These are phyloP conservation scores for Phytophthora crassamura DNA, from an alignment of 352 stramenopile species.

Conservation along the genomic window DNA sequence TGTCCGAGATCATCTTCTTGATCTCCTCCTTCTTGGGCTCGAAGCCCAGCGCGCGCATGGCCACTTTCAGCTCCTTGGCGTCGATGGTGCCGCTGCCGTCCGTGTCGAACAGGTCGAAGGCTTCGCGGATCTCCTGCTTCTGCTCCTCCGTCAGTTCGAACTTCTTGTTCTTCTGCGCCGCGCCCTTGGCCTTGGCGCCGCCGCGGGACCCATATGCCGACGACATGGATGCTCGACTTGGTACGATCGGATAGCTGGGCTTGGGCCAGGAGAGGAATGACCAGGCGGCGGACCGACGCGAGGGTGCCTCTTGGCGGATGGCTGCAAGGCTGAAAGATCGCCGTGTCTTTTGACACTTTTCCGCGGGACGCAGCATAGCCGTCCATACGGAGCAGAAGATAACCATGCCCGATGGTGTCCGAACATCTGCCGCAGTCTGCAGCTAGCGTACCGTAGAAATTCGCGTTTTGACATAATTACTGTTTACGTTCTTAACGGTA, in stretches of 20 bases:
- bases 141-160: conserved; percentile 94
- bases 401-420: conserved; percentile 1
- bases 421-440: conserved; percentile 8
- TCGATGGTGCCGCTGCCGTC: conserved; percentile 95
- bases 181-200: conserved; percentile 71
- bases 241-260: background rate
- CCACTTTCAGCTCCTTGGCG: conserved; percentile 95
- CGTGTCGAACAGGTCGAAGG: conserved; percentile 98
- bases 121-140: conserved; percentile 95
- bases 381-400: conserved; percentile 14
- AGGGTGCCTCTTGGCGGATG: conserved; percentile 14
- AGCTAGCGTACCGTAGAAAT: no score
- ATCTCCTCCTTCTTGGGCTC: conserved; percentile 98
- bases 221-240: conserved; percentile 45
- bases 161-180: conserved; percentile 83
- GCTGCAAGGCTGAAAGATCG: conserved; percentile 26
- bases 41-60: conserved; percentile 96
- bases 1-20: conserved; percentile 97
- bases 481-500: no score
- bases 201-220: conserved; percentile 71
- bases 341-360: conserved; percentile 9
- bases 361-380: background rate
- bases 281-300: conserved; percentile 4
- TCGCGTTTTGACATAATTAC: no score
- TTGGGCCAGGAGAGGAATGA: background rate